Percentiles rank a stretch among this genome's conserved stretches.
Conservation (phyloP, 805 yeast genomes). For the Yarrowia hollandica region DNA sequence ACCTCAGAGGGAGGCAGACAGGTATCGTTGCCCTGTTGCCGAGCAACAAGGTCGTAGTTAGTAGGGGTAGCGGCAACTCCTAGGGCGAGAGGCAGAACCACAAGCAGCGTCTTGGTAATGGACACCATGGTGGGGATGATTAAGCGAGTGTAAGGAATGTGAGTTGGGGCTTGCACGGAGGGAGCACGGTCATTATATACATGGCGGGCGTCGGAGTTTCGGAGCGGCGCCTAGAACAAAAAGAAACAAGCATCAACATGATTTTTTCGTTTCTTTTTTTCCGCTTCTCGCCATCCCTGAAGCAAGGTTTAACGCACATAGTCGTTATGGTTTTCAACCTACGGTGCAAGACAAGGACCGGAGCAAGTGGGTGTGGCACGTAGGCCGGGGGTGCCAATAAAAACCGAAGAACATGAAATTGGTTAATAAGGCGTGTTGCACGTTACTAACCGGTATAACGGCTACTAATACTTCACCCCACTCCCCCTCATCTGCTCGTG, state of each 20-base stretch:
- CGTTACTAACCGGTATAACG: too few species aligned
- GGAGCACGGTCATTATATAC: not conserved
- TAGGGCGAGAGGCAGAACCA: conserved; percentile 22
- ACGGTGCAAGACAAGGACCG: not conserved
- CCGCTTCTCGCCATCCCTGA: conserved; percentile 19
- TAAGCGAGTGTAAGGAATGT: not conserved
- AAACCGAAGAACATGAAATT: too few species aligned
- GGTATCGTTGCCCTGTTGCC: not conserved
- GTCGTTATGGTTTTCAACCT: not conserved
- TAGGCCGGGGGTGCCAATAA: too few species aligned
- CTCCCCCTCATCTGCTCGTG: too few species aligned
- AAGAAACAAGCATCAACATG: conserved; percentile 17
- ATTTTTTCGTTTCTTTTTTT: too few species aligned
- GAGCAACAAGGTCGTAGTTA: conserved; percentile 1
- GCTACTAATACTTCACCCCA: too few species aligned
- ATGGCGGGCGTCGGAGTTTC: not conserved
- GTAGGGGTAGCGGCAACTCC: conserved; percentile 8
- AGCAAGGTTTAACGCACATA: conserved; percentile 1
- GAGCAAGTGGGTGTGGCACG: too few species aligned
- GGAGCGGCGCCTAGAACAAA: too few species aligned
- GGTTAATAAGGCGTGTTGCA: too few species aligned
- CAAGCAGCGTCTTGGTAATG: not conserved
- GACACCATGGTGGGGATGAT: conserved; percentile 1
- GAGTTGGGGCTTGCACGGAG: too few species aligned
- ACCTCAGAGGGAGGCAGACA: conserved; percentile 10